phyloP scores from a whole-genome alignment of 2,329 filamentous ascomycete species.

The Hyphodiscus sp. region DNA sequence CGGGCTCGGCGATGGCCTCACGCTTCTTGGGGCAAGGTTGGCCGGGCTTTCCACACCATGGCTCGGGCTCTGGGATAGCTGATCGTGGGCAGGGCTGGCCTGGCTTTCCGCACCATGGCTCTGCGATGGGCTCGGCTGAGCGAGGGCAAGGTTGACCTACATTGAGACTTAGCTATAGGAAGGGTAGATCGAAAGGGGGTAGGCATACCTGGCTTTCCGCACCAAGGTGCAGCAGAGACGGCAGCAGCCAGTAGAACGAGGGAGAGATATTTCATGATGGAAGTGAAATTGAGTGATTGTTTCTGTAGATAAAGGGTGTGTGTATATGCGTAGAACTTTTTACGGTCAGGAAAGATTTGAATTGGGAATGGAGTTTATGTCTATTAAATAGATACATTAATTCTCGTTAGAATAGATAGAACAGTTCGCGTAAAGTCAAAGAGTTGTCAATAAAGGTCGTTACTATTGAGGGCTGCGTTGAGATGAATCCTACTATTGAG shows the following conservation, averaged over 20 bases:
- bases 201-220: neutral
- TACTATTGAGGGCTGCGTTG: neutral
- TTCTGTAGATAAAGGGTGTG: neutral
- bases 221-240: neutral
- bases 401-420: too few species aligned
- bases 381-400: neutral
- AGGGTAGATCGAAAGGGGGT: neutral
- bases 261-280: constrained; percentile 7
- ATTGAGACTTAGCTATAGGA: neutral
- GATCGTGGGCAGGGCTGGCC: constrained; percentile 1
- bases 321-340: neutral
- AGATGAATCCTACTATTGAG: neutral
- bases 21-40: constrained; percentile 4
- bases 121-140: neutral
- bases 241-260: constrained; percentile 6
- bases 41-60: neutral
- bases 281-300: neutral
- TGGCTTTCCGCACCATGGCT: constrained; percentile 1
- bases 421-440: neutral
- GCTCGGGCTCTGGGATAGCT: neutral
- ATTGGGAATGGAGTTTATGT: neutral
- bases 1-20: constrained; percentile 2
- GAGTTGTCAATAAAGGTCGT: neutral
- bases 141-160: constrained; percentile 4
- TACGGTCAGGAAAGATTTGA: neutral